Evolutionary conservation across 805 yeast genomes (phyloP).

Genomic region (Cyberlindnera maritima): DNA sequence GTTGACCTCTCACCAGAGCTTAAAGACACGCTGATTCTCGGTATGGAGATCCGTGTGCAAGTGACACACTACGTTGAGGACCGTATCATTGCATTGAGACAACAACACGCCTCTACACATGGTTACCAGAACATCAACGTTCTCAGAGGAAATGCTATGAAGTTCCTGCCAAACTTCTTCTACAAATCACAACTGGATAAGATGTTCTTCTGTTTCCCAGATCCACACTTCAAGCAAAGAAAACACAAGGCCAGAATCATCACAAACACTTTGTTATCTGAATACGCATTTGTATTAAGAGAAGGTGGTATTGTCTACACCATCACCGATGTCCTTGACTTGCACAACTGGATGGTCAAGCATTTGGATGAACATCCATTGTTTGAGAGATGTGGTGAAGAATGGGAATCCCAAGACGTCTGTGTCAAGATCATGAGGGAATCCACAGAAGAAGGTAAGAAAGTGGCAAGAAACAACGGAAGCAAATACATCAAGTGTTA

Average conservation of each 20-base stretch:
- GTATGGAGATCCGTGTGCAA: slow-evolving; percentile 97
- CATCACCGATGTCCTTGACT: slow-evolving; percentile 91
- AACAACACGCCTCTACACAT: slow-evolving; percentile 32
- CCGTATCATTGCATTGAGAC: slow-evolving; percentile 83
- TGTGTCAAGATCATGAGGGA: slow-evolving; percentile 87
- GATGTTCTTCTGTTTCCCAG: slow-evolving; percentile 99
- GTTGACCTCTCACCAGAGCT: slow-evolving; percentile 76
- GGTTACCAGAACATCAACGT: slow-evolving; percentile 85
- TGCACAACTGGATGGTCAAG: slow-evolving; percentile 94
- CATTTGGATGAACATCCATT: slow-evolving; percentile 90
- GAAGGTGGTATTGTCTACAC: slow-evolving; percentile 91
- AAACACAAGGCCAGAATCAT: slow-evolving; percentile 97
- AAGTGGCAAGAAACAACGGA: slow-evolving; percentile 89
- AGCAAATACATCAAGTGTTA: slow-evolving; percentile 86
- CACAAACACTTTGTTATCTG: slow-evolving; percentile 83
- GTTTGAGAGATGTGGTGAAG: slow-evolving; percentile 73
- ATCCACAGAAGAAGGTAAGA: slow-evolving; percentile 98
- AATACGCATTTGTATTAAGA: slow-evolving; percentile 84
- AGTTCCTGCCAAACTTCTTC: slow-evolving; percentile 93
- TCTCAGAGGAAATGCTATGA: slow-evolving; percentile 95
- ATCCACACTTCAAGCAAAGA: slow-evolving; percentile 96
- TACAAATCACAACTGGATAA: slow-evolving; percentile 76
- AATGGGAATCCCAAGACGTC: slow-evolving; percentile 76
- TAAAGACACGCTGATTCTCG: slow-evolving; percentile 73
- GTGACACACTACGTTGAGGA: slow-evolving; percentile 97